Base-by-base conservation (phyloP, 2,329 filamentous ascomycete species). In the Akanthomyces dipterigenus region DNA sequence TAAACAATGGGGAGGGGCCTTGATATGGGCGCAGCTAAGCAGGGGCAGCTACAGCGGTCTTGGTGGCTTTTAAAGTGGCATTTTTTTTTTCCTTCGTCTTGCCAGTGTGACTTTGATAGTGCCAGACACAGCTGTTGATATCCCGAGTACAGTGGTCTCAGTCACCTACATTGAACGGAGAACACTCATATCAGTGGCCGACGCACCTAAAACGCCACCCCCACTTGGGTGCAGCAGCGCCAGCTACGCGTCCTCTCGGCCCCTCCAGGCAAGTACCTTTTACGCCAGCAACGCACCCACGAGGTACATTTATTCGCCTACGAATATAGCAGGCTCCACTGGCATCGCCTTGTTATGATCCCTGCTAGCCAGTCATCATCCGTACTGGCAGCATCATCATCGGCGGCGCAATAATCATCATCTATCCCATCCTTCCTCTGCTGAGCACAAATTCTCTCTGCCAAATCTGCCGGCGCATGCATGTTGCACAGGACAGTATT, bases 261-360 rank as follows among this genome's bases (percentile, higher is more conserved):
- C 43, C 55, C 45, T 18, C 24, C 24, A 18, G 4, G 0, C 38
- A 60, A 22, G 57, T 60, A 60, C 48, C 20, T 18, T 45, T 45
- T 46, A 9, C n/a, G 45, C 49, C 26, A 40, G 22, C 26, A 28
- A 5, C 11, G 24, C 48, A 45, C 57, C 38, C 16, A 46, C 36
- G 11, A 46, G 57, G 57, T 60, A 60, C 57, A 16, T 60, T 45
- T 14, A 45, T 9, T 43, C 26, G 38, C n/a, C 26, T 53, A n/a
- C n/a, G n/a, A n/a, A n/a, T n/a, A 3, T 26, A n/a, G 38, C 18
- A 40, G 40, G 36, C 49, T 50, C 57, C 57, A 54, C 57, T 20
- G 18, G 22, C 55, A 53, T 60, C 57, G 40, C 38, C 49, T 49
- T 60, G 57, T 60, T 54, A 46, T 60, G 48, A 46, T 53, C 48